phyloP scores from a whole-genome alignment of 192 early-diverging fungal genomes.

The Rhizophagus prolifer region DNA sequence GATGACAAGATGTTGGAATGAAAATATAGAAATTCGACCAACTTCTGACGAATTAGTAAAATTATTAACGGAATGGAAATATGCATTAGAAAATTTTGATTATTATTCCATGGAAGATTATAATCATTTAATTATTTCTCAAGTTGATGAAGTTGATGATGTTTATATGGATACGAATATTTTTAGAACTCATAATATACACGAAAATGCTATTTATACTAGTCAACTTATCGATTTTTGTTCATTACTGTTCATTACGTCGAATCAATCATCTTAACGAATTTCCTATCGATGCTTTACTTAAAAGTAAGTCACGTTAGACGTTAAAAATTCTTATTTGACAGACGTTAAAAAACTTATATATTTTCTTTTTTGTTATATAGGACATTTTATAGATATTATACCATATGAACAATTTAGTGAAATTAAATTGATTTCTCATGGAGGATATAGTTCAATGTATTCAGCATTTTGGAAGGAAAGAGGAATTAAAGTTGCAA shows the following conservation, averaged over 20 bases:
- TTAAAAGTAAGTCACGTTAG: neutral
- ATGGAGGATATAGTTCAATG: conserved; percentile 6
- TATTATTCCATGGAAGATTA: neutral
- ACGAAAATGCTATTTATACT: neutral
- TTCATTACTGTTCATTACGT: neutral
- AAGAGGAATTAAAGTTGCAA: neutral
- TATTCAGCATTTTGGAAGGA: neutral
- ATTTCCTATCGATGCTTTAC: neutral
- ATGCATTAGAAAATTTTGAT: neutral
- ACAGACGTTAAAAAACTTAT: neutral
- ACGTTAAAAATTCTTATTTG: too few relatives aligned
- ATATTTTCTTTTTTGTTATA: neutral
- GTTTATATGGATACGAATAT: neutral
- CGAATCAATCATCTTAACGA: neutral
- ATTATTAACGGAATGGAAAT: neutral
- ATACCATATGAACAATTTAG: conserved; percentile 19
- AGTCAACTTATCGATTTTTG: neutral
- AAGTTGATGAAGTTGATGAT: neutral
- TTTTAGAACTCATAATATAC: neutral
- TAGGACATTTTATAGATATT: neutral
- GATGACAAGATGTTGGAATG: conserved; percentile 1
- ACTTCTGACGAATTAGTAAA: neutral
- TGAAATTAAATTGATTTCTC: neutral
- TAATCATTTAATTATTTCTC: neutral
- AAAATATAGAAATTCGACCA: neutral